Percentiles rank a stretch among this genome's conserved stretches.
phyloP scores from a whole-genome alignment of 208 protist species.

The Porcisia deanei region DNA sequence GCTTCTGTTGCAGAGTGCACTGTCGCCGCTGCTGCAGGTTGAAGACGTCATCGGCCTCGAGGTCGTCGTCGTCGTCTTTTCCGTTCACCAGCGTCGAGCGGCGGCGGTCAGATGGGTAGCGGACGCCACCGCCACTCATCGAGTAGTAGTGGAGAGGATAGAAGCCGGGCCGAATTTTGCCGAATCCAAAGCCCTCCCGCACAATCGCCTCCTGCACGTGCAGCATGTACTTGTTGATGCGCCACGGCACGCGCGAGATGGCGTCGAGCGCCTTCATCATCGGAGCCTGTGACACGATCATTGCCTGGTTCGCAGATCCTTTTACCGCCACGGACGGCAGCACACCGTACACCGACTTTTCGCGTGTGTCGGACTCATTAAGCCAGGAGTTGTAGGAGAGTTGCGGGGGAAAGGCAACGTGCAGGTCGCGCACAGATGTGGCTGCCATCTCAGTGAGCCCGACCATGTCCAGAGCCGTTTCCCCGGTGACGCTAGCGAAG shows the following conservation, averaged over 20 bases:
- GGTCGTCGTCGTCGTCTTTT: slow-evolving; percentile 33
- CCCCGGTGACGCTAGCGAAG: slow-evolving; percentile 54
- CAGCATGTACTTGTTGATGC: slow-evolving; percentile 93
- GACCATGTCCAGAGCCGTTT: slow-evolving; percentile 65
- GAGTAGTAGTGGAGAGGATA: slow-evolving; percentile 87
- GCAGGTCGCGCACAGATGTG: slow-evolving; percentile 72
- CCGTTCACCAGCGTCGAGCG: slow-evolving; percentile 1
- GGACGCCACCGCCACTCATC: slow-evolving; percentile 66
- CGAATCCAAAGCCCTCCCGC: slow-evolving; percentile 91
- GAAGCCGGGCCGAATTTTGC: slow-evolving; percentile 89
- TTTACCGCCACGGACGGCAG: slow-evolving; percentile 90
- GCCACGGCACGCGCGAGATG: slow-evolving; percentile 91
- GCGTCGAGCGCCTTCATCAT: slow-evolving; percentile 92
- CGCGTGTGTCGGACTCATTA: slow-evolving; percentile 85
- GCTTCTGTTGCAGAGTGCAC: slow-evolving; percentile 67
- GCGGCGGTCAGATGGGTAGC: slow-evolving; percentile 37
- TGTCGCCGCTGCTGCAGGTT: slow-evolving; percentile 66
- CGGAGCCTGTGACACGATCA: slow-evolving; percentile 91
- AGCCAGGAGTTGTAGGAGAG: slow-evolving; percentile 92
- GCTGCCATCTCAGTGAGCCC: slow-evolving; percentile 67
- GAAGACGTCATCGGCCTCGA: slow-evolving; percentile 39
- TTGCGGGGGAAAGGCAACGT: slow-evolving; percentile 87
- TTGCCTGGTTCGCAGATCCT: slow-evolving; percentile 85
- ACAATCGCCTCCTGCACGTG: slow-evolving; percentile 93
- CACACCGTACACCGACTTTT: slow-evolving; percentile 92